Evolutionary conservation across 1,284 basidiomycete genomes (phyloP), one percentile per base, ranked within the genome.

Genomic region (Bjerkandera adusta): DNA sequence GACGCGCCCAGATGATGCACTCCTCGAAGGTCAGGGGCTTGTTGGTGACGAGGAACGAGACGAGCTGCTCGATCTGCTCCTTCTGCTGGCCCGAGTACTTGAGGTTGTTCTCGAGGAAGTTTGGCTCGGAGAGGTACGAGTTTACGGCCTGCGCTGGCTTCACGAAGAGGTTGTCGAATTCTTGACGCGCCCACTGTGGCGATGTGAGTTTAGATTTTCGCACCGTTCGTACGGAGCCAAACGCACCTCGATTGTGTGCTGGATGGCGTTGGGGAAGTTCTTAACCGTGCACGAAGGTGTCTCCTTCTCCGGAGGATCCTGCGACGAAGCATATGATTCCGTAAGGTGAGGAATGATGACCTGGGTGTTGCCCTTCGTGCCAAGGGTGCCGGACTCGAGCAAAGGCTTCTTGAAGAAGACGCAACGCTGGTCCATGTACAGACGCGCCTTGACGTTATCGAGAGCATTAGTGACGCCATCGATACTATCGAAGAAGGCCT

Each of bases 401-500:
- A 99, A 74, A 21, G 97, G 94, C 70, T 99, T 99, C 66, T 89
- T 79, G 73, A 93, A 98, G 74, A 98, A 93, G 32, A 99, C 91
- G 63, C 97, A 99, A 48, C 97, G 89, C 58, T 95, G 87, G 66
- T 99, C 97, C 96, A 99, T 98, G 72, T 99, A 99, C 53, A 92
- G 79, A 60, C 94, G 90, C 52, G 97, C 95, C 71, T 89, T 81
- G 49, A 99, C 87, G 55, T 99, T 99, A 72, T 99, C 97, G 50
- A 99, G 72, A n/a, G 97, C 97, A 65, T 99, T 99, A n/a, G 97
- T 99, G 4, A 99, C 94, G 50, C 92, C 92, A 57, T 98, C 92
- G 33, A 99, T 80, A 45, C 73, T 71, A 33, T 77, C 80, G 63
- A 98, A 99, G 75, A 99, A 98, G 21, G 77, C 77, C 55, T 96